Base-by-base conservation (phyloP, 257 asterid genomes). In the Solanum sparsipilum region DNA sequence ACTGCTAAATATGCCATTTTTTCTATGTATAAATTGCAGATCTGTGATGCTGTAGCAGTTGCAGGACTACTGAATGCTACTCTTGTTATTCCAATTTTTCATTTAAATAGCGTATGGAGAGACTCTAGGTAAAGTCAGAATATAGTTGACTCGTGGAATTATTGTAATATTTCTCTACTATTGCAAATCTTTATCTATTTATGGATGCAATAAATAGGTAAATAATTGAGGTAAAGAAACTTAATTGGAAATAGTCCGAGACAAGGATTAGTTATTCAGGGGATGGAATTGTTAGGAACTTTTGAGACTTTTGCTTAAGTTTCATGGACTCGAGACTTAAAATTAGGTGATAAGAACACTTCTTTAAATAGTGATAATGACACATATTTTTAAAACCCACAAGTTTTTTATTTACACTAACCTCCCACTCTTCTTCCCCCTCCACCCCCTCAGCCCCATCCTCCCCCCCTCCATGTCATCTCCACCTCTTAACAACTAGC, bases 1-100 rank as follows among this genome's bases (percentile, higher is more conserved):
- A 63, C 27, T 63, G 71, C 84, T 76, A 76, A 76, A 76, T 32
- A 76, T 38, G 32, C 13, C n/a, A 4, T 23, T 76, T 38, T 76
- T 39, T 23, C 32, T 38, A 38, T n/a, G 60, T 23, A 76, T 76
- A n/a, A 76, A 58, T 88, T 52, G 86, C 95, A 97, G 99, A 97
- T 97, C 92, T 96, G 99, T 94, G 99, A 97, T 92, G 99, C 98
- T 63, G 99, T 95, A 76, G 99, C 99, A 13, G 99, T 97, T 83
- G 99, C 99, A 1, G 98, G 99, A 83, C 90, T 97, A 93, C 96
- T 97, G 91, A 96, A 97, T 92, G 99, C 99, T 73, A 96, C 99
- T 75, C 99, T 97, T 87, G 97, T 97, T 87, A 94, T 97, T 89
- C 99, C 99, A 78, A 97, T 97, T 86, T 97, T 97, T 92, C 99